Evolutionary conservation across 73 alveolate genomes (phyloP).

Genomic region (Paramecium pentaurelia): DNA sequence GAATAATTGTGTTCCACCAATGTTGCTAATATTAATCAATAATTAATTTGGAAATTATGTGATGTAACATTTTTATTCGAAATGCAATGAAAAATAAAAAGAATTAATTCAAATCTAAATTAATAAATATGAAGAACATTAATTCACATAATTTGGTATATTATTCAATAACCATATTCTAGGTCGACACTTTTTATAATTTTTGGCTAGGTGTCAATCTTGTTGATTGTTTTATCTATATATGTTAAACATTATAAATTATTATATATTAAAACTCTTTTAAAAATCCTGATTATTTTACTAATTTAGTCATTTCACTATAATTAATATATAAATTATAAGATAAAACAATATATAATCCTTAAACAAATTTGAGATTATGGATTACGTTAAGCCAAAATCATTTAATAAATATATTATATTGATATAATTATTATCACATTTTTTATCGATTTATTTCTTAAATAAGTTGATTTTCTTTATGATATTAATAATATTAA

Average conservation of each 20-base stretch:
- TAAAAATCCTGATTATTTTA: no score
- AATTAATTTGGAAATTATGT: slow-evolving; percentile 43
- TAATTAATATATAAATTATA: no score
- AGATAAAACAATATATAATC: no score
- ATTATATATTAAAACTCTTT: not conserved
- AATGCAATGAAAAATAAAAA: slow-evolving; percentile 22
- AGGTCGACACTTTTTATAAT: not conserved
- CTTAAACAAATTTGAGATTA: no score
- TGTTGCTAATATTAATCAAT: slow-evolving; percentile 1
- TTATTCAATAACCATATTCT: not conserved
- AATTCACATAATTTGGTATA: not conserved
- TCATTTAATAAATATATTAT: no score
- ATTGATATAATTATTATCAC: no score
- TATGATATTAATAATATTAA: no score
- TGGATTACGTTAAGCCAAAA: not conserved
- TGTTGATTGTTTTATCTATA: not conserved
- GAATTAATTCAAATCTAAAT: not conserved
- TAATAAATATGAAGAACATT: not conserved
- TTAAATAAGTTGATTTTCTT: no score
- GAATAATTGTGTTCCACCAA: not conserved
- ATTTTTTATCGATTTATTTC: not conserved
- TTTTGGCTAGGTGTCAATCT: not conserved
- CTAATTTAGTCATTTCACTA: not conserved
- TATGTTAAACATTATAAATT: not conserved
- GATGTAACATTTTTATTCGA: not conserved